Base-by-base conservation (phyloP, 2,329 filamentous ascomycete species). In the Akanthomyces muscarius region DNA sequence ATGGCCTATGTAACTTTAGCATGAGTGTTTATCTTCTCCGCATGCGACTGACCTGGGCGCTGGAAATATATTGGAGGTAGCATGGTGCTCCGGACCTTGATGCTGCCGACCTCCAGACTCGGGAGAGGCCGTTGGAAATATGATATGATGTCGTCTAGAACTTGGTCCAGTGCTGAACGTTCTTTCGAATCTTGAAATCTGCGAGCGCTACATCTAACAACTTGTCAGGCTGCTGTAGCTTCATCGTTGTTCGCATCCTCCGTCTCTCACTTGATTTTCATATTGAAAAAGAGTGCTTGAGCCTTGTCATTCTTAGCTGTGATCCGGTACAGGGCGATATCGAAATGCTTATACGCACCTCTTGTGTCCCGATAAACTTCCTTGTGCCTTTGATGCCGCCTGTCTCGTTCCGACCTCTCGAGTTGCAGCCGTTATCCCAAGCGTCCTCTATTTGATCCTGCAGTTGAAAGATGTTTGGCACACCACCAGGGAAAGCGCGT, bases 341-440 rank as follows among this genome's bases (percentile, higher is more conserved):
- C 33, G 6, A 44, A 33, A 16, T 30, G 28, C 14, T 18, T 25
- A 6, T 47, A 42, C 72, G 68, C 78, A 91, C 90, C 80, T 98
- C 94, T 10, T 91, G 88, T 1, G 94, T 97, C 18, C 94, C 94
- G 68, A 98, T 98, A 71, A 95, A 98, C 74, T 97, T 98, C 65
- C 95, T 86, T 0, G 93, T 97, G n/a, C 88, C 88, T 66, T 81
- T 86, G 66, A 98, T 90, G 1, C 92, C 92, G 2, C 94, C 94
- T 0, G 93, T 97, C 75, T 98, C 92, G 2, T 85, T 72, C 41
- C 91, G 84, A 4, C 90, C 91, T 51, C 86, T 82, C 3, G 83
- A 73, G 69, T 96, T 95, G 72, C 95, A 91, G 0, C 90, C 92
- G 71, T 81, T 82, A 70, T 96, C 91, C 94, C 94, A 98, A 0